phyloP scores from a whole-genome alignment of 2,329 filamentous ascomycete species.

The Verticillium alfalfae region DNA sequence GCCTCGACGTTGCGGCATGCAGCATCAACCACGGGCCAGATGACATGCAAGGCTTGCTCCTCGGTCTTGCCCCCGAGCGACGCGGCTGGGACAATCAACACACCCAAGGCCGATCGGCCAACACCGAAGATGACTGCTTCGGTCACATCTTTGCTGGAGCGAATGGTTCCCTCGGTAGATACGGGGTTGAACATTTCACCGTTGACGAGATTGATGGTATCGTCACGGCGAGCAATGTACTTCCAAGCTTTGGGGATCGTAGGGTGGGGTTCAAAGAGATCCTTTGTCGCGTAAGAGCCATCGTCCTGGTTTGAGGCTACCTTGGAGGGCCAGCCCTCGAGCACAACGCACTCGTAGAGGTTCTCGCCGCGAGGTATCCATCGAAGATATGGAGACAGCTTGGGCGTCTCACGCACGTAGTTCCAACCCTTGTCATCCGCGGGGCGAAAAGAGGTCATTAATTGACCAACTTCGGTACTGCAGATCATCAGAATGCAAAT shows the following conservation, averaged over 20 bases:
- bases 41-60: slow-evolving; percentile 19
- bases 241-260: slow-evolving; percentile 50
- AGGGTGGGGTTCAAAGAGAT: slow-evolving; percentile 54
- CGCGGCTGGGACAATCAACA: slow-evolving; percentile 41
- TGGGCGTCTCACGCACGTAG: slow-evolving; percentile 45
- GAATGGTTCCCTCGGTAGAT: slow-evolving; percentile 51
- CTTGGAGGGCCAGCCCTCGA: slow-evolving; percentile 30
- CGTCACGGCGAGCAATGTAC: slow-evolving; percentile 57
- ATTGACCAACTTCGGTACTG: slow-evolving; percentile 52
- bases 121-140: slow-evolving; percentile 59
- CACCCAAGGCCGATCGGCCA: slow-evolving; percentile 49
- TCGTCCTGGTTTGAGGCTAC: slow-evolving; percentile 53
- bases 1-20: slow-evolving; percentile 22
- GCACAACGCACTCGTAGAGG: slow-evolving; percentile 28
- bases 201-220: slow-evolving; percentile 56
- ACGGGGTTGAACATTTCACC: slow-evolving; percentile 66
- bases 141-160: slow-evolving; percentile 32
- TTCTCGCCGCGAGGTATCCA: slow-evolving; percentile 24
- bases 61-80: slow-evolving; percentile 10
- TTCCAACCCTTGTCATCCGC: slow-evolving; percentile 53
- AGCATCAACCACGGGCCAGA: slow-evolving; percentile 26
- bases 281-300: slow-evolving; percentile 57
- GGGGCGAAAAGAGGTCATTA: slow-evolving; percentile 55
- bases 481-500: background rate
- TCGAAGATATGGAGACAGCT: slow-evolving; percentile 27